A percentile compares a stretch with the other conserved stretches of the same genome.
Evolutionary conservation across 805 yeast species (phyloP).

Genomic region (Wickerhamiella azyma): DNA sequence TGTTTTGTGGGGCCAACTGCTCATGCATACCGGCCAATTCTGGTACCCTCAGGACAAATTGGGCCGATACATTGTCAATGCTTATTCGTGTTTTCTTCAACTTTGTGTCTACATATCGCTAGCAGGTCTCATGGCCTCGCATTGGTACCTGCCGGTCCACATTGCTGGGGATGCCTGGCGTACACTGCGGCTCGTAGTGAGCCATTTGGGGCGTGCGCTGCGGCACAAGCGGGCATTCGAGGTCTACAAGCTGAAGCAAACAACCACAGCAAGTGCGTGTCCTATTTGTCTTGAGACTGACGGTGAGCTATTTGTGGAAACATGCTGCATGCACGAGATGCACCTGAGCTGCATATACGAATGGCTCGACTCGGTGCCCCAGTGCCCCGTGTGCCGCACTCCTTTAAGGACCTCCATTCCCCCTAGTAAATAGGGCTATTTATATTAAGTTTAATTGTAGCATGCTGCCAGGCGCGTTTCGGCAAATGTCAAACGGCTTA

Average conservation of each 20-base stretch:
- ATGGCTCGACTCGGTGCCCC: conserved; percentile 8
- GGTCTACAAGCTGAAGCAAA: background rate
- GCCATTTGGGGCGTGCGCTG: conserved; percentile 1
- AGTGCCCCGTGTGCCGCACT: conserved; percentile 10
- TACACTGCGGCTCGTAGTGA: conserved; percentile 3
- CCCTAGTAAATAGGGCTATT: too few relatives aligned
- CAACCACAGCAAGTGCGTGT: background rate
- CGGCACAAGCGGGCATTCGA: conserved; percentile 9
- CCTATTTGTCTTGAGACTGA: conserved; percentile 10
- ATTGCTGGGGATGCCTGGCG: conserved; percentile 8
- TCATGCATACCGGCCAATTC: conserved; percentile 5
- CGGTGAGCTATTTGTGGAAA: conserved; percentile 1
- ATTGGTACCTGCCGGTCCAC: conserved; percentile 11
- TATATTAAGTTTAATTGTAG: too few relatives aligned
- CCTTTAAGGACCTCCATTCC: background rate
- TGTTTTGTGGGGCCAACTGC: conserved; percentile 11
- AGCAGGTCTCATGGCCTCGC: conserved; percentile 7
- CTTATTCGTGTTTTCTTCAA: conserved; percentile 1
- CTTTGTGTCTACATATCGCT: conserved; percentile 8
- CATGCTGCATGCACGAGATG: conserved; percentile 9
- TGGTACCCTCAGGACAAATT: conserved; percentile 1
- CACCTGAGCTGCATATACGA: conserved; percentile 7
- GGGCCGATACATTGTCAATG: conserved; percentile 1
- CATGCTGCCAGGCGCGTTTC: too few relatives aligned
- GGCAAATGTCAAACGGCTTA: too few relatives aligned